These are phyloP conservation scores for Kluyveromyces lactis DNA, from an alignment of 805 yeast species.

Conservation along the genomic window DNA sequence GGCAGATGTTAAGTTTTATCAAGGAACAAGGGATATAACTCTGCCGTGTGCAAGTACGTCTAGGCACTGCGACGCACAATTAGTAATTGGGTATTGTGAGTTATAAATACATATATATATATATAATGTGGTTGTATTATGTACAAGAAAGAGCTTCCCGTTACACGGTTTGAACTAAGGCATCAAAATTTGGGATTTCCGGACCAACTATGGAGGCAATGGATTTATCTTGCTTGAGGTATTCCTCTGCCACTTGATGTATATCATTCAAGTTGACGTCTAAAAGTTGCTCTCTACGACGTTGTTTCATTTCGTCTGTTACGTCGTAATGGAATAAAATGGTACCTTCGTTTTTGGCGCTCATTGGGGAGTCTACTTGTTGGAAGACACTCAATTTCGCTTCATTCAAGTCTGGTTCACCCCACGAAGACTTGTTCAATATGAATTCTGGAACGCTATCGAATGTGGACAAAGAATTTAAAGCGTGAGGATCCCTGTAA, in stretches of 20 bases:
- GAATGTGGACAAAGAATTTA: constrained; percentile 57
- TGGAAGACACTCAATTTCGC: constrained; percentile 91
- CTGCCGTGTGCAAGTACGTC: no score
- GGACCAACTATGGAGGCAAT: constrained; percentile 41
- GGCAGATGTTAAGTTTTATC: no score
- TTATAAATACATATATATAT: no score
- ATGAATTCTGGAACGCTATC: constrained; percentile 43
- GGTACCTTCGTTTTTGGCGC: constrained; percentile 72
- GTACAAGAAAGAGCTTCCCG: neutral
- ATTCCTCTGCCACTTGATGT: constrained; percentile 56
- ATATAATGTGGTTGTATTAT: neutral
- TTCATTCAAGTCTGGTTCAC: constrained; percentile 61
- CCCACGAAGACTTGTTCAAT: constrained; percentile 40
- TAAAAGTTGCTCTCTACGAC: constrained; percentile 65
- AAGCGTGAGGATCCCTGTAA: constrained; percentile 88
- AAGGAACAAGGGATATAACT: no score
- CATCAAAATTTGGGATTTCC: neutral
- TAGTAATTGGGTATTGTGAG: no score
- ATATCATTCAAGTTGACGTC: constrained; percentile 60
- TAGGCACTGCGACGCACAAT: no score
- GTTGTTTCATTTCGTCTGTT: constrained; percentile 71
- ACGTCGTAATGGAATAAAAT: constrained; percentile 58
- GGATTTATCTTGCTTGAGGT: constrained; percentile 33
- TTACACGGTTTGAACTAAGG: neutral
- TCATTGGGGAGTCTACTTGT: constrained; percentile 80